Evolutionary conservation across 306 rosid genomes (phyloP), one percentile per base, ranked within the genome.

Genomic region (Prinsepia uniflora): DNA sequence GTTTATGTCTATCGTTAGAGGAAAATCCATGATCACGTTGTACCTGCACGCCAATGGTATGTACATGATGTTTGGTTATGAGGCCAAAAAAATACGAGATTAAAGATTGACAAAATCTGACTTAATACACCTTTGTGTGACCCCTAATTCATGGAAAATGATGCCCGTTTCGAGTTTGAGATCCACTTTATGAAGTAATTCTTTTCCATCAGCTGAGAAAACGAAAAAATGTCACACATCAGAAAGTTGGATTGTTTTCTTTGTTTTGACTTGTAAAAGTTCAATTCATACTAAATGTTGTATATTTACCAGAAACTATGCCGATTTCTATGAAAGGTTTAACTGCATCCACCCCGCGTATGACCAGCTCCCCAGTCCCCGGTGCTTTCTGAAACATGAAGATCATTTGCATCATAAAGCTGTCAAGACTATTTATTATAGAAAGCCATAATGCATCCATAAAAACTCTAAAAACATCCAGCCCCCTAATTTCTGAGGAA

Each of bases 21-120:
- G 86, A 75, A 79, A 82, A 83, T 92, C 96, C 90, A 87, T 63
- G 52, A 89, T 81, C 72, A 89, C 86, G 67, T 72, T 86, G 81
- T 80, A 92, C 78, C 97, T 89, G 72, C 50, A 73, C 68, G 22
- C 46, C 64, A 60, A 30, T 0, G 15, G 40, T 36, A 17, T 11
- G 40, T 36, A 17, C 39, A 2, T 11, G 60, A 48, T 49, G 9
- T 60, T n/a, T 18, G 8, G 57, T 53, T 50, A 50, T 6, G 15
- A 17, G 7, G 56, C 7, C 4, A 19, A 18, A 17, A 50, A 50
- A 6, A 8, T 50, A 14, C 30, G 30, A 7, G 8, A 19, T 65
- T 17, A 12, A 20, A 65, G 12, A 22, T 65, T n/a, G 36, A 67
- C 10, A 36, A 10, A 67, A 59, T 40, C 24, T 67, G 34, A 67